Evolutionary conservation across 192 early-diverging fungal species (phyloP), one percentile per base, ranked within the genome.

Genomic region (Coemansia sp.): DNA sequence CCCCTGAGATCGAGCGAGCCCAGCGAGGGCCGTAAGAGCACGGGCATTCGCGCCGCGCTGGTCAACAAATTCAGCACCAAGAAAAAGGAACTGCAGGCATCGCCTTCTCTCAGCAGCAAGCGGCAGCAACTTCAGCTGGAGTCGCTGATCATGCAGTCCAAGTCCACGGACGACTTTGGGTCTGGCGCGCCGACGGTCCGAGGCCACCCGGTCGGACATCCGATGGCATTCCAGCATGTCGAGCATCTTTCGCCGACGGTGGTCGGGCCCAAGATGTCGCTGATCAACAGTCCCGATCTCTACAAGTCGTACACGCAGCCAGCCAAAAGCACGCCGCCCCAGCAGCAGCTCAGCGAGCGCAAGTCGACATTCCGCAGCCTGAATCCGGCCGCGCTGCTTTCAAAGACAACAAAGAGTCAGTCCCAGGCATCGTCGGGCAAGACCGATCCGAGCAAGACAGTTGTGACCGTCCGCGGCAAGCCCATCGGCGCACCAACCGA

Each of bases 71-170:
- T 78, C 28, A 67, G 61, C 1, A 59, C 69, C 20, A 78, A 78
- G 70, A 74, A 74, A 20, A 78, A 78, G 28, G 75, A 78, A 20
- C 34, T 72, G 3, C 69, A 67, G 25, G n/a, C 53, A n/a, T 56
- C 69, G 23, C 66, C 55, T 2, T 59, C 62, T 25, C 65, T 74
- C 34, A 78, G 35, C 60, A 58, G 65, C 59, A 78, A 78, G 60
- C 65, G 75, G 28, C 75, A 78, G 66, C 75, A 78, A 66, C 75
- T 68, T 36, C 75, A 78, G 60, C 70, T 78, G 20, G 75, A 78
- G 67, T 72, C 69, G 25, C 65, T 78, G 28, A 62, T 78, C 56
- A 69, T 69, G 59, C 70, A 62, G 51, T 64, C 66, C 14, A 55
- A 32, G 24, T 54, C 42, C 2, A 62, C 56, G 1, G 68, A 70